Base-by-base conservation (phyloP, 2,329 filamentous ascomycete genomes). In the Botrytis pseudocinerea region DNA sequence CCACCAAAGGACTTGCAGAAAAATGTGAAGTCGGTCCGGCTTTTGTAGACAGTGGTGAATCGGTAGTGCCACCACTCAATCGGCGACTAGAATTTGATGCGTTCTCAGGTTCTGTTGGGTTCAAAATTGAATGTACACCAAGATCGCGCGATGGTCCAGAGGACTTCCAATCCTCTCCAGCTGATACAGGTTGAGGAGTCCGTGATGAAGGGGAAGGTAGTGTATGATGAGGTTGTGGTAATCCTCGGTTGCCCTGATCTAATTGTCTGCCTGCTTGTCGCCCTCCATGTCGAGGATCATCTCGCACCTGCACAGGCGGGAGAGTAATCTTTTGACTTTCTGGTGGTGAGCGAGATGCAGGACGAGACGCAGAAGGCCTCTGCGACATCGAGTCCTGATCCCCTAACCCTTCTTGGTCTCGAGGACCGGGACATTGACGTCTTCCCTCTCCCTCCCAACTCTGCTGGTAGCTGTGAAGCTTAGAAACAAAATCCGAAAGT, bases 341-440 rank as follows among this genome's bases (percentile, higher is more conserved):
- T 76, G 78, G 63, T 75, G 80, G 77, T 76, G 80, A 80, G 74
- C 83, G 86, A 83, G 87, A 87, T 81, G 84, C 82, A 85, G 87
- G 85, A 81, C 83, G 85, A 86, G 87, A 83, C 82, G 84, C 84
- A 85, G 85, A 82, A 79, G 85, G 86, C 84, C 85, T 86, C 85
- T 89, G 87, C 84, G 88, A 90, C 89, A 91, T 91, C 84, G 87
- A 86, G 84, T 83, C 83, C 86, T 85, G 85, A 83, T 88, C 87
- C 85, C 87, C 86, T 85, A 82, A 83, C 82, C 83, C 82, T 82
- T 82, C 83, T 81, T 83, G 82, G 83, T 83, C 84, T 82, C 82
- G 82, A 83, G 82, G 83, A 84, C 84, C 85, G 82, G 85, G 82
- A 87, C 88, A 90, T 90, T 85, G 88, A 89, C 85, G 78, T 79